Base-by-base conservation (phyloP, 345 rosid genomes). In the Syzygium jambos region DNA sequence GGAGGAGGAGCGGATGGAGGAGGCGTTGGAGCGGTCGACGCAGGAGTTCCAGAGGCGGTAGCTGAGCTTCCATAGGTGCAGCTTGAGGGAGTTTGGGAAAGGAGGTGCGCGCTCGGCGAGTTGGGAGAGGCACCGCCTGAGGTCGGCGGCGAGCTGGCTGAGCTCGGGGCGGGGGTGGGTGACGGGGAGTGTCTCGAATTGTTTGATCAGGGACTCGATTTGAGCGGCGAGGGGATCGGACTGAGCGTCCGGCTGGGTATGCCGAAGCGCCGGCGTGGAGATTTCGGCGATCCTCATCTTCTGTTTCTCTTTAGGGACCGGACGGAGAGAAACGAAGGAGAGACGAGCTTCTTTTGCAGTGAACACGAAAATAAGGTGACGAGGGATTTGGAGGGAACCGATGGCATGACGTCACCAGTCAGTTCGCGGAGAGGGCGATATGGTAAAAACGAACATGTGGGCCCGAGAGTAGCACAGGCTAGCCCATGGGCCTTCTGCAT, bases 11-110 rank as follows among this genome's bases (percentile, higher is more conserved):
- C 89, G 88, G 86, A 93, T 88, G 86, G 93, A 56, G 29, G 92
- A 92, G 52, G 94, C 90, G 78, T 98, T 98, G 87, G 96, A 93
- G 86, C 92, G 94, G 91, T 98, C 98, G 84, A 98, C 98, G 86
- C 98, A 98, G 85, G 99, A 92, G 90, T 96, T 98, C 98, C 99
- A 98, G 86, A 98, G 96, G 85, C 98, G 96, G 89, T 94, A 96
- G 88, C 98, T 93, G 89, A 95, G 96, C 90, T 97, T 98, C 99
- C 99, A 96, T 68, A 95, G 51, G 52, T 92, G 89, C 87, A 96
- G 99, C 86, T 94, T 95, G 89, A 93, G 85, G 34, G 96, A 94
- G 88, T 93, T 95, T 54, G 95, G 91, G 86, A 95, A 92, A 11
- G 96, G 97, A 61, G 46, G 46, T 43, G 90, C 90, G 87, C 93